Evolutionary conservation across 2,329 filamentous ascomycete species (phyloP).

Genomic region (Penicillium sp.): DNA sequence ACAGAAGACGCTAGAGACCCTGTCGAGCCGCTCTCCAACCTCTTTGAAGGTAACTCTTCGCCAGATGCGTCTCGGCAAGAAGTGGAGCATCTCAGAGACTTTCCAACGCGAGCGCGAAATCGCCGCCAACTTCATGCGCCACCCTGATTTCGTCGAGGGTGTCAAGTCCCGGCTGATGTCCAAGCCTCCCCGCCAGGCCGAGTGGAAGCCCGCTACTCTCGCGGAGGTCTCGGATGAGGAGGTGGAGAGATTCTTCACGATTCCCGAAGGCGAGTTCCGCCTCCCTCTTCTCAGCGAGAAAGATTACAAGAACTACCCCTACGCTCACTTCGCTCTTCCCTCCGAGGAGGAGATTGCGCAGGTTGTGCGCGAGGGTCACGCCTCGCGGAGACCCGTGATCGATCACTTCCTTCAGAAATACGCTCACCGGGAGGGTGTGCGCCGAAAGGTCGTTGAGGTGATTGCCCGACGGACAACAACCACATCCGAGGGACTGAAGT

Average conservation of each 20-base stretch:
- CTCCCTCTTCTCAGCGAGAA: conserved; percentile 59
- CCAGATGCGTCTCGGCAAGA: conserved; percentile 71
- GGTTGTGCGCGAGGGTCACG: conserved; percentile 43
- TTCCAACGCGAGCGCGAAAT: conserved; percentile 85
- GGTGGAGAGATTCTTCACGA: conserved; percentile 67
- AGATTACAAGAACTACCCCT: conserved; percentile 71
- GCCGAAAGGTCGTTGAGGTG: conserved; percentile 65
- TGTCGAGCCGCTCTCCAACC: conserved; percentile 77
- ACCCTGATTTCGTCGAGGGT: conserved; percentile 87
- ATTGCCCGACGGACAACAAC: conserved; percentile 58
- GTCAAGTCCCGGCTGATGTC: conserved; percentile 76
- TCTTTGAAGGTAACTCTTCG: conserved; percentile 77
- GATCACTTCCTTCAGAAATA: conserved; percentile 58
- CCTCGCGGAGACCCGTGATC: conserved; percentile 57
- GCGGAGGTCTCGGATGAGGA: conserved; percentile 59
- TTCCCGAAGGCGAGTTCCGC: conserved; percentile 43
- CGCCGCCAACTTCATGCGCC: conserved; percentile 80
- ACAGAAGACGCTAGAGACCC: conserved; percentile 66
- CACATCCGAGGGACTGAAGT: conserved; percentile 41
- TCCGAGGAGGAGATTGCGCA: conserved; percentile 56
- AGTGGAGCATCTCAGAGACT: conserved; percentile 78
- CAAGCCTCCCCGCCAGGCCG: conserved; percentile 62
- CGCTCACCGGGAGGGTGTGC: conserved; percentile 65
- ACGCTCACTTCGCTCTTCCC: conserved; percentile 66
- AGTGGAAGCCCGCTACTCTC: conserved; percentile 72